Percentiles rank a stretch among this genome's conserved stretches.
These are phyloP conservation scores for Musa beccarii DNA, from an alignment of 176 grass and related monocot genomes.

Conservation along the genomic window DNA sequence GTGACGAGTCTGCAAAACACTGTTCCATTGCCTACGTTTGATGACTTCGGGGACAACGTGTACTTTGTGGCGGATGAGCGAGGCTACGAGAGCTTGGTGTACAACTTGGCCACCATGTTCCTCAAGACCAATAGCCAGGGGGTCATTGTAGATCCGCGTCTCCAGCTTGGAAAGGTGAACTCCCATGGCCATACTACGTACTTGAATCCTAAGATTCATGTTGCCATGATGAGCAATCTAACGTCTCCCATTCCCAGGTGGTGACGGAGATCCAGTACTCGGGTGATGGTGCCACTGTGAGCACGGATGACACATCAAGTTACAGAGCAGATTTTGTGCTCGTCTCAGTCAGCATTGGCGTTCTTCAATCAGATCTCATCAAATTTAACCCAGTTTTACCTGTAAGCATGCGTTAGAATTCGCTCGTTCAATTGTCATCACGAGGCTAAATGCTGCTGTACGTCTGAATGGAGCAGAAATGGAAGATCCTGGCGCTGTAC, in stretches of 20 bases:
- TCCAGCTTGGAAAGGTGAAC: conserved; percentile 32
- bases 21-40: conserved; percentile 7
- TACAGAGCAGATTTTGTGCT: conserved; percentile 45
- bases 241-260: conserved; percentile 1
- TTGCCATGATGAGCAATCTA: background rate
- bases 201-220: background rate
- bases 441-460: background rate
- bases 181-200: background rate
- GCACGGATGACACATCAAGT: conserved; percentile 32
- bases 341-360: conserved; percentile 41
- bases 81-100: conserved; percentile 25
- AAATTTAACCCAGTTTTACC: conserved; percentile 41
- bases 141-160: conserved; percentile 24
- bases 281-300: conserved; percentile 21
- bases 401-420: conserved; percentile 20
- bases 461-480: conserved; percentile 7
- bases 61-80: conserved; percentile 45
- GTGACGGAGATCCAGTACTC: conserved; percentile 29
- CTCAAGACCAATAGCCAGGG: conserved; percentile 29
- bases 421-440: background rate
- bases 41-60: conserved; percentile 29
- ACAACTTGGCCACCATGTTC: conserved; percentile 34
- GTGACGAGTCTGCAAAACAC: conserved; percentile 54
- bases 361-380: conserved; percentile 48
- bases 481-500: conserved; percentile 41